phyloP scores from a whole-genome alignment of 2,329 filamentous ascomycete genomes.

The Alternaria ventricosa region DNA sequence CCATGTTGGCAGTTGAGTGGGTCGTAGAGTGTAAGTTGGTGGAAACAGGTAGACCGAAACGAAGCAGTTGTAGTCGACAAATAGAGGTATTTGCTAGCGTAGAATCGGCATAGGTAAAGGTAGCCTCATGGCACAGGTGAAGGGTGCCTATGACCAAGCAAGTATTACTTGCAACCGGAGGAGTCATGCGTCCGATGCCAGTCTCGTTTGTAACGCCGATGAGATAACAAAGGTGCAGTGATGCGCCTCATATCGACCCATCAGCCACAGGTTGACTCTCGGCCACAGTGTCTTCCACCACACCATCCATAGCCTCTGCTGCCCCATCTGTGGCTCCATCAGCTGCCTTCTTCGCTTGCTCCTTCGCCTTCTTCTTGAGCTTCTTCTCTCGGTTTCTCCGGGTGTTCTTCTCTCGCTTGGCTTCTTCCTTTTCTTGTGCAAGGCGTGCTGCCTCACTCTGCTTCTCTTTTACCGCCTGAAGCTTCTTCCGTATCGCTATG shows the following conservation, averaged over 20 bases:
- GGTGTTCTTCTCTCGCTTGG: slow-evolving; percentile 45
- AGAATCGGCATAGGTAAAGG: neutral
- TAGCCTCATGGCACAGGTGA: neutral
- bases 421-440: slow-evolving; percentile 42
- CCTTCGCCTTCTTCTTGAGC: slow-evolving; percentile 45
- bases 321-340: slow-evolving; percentile 8
- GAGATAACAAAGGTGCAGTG: neutral
- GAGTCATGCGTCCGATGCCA: neutral
- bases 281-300: neutral
- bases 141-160: neutral
- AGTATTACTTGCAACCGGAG: neutral
- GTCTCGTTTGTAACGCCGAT: neutral
- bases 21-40: neutral
- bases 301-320: neutral
- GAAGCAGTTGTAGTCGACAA: neutral
- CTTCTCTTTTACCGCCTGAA: slow-evolving; percentile 34
- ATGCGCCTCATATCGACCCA: neutral
- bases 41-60: neutral
- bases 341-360: slow-evolving; percentile 41
- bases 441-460: slow-evolving; percentile 30
- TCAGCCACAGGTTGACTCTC: neutral
- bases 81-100: neutral
- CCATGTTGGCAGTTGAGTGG: neutral
- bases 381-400: slow-evolving; percentile 49
- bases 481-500: slow-evolving; percentile 44